These are phyloP conservation scores for Candida dajiaensis DNA, from an alignment of 805 yeast species.

Conservation along the genomic window DNA sequence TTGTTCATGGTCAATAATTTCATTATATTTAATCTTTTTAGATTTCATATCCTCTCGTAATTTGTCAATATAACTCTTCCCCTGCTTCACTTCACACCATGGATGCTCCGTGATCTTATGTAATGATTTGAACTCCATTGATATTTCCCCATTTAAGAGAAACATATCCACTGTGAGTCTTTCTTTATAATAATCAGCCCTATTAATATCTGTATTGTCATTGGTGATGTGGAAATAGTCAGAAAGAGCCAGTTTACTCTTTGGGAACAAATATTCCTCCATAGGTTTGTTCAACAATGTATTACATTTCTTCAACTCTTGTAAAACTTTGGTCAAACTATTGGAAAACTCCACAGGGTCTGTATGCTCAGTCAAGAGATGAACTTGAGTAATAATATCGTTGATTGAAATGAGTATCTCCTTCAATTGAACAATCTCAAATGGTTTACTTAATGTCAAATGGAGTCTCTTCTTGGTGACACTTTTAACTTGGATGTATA, in stretches of 20 bases:
- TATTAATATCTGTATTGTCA: slow-evolving; percentile 26
- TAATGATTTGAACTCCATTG: slow-evolving; percentile 52
- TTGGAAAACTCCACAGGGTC: slow-evolving; percentile 8
- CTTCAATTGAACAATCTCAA: slow-evolving; percentile 26
- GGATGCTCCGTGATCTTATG: slow-evolving; percentile 48
- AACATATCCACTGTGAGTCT: slow-evolving; percentile 49
- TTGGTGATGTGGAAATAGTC: neutral
- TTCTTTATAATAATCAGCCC: slow-evolving; percentile 28
- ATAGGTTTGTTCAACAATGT: slow-evolving; percentile 44
- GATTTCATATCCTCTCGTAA: slow-evolving; percentile 50
- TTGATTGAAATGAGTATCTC: slow-evolving; percentile 11
- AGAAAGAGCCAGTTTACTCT: slow-evolving; percentile 19
- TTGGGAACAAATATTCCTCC: slow-evolving; percentile 52
- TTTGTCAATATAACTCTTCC: slow-evolving; percentile 52
- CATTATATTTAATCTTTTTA: slow-evolving; percentile 32
- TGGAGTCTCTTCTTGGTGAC: slow-evolving; percentile 37
- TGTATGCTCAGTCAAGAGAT: slow-evolving; percentile 31
- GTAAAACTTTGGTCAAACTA: slow-evolving; percentile 16
- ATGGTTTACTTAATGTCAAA: slow-evolving; percentile 36
- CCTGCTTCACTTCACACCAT: slow-evolving; percentile 44
- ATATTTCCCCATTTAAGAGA: slow-evolving; percentile 55
- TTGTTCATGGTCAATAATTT: slow-evolving; percentile 35
- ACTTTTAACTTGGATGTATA: slow-evolving; percentile 31
- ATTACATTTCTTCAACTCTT: slow-evolving; percentile 27
- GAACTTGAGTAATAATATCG: slow-evolving; percentile 14